phyloP scores from a whole-genome alignment of 2,329 filamentous ascomycete species.

The Colletotrichum sp. region DNA sequence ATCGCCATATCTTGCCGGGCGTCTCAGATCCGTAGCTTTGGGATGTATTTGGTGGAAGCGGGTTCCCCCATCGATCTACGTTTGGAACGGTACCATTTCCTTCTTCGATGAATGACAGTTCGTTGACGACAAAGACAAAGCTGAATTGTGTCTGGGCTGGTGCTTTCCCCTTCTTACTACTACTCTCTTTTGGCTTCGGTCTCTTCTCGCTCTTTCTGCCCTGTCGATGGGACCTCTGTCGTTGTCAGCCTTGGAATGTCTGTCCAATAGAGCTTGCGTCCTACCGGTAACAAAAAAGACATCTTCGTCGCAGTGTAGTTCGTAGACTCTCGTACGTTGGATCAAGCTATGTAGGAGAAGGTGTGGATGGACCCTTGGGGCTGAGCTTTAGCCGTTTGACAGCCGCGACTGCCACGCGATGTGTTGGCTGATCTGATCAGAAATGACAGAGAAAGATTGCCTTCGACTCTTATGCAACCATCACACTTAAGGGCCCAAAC shows the following conservation, averaged over 20 bases:
- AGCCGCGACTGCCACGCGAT: background rate
- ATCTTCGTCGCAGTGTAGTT: background rate
- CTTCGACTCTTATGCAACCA: background rate
- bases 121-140: slow-evolving; percentile 46
- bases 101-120: slow-evolving; percentile 28
- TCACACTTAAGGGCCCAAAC: background rate
- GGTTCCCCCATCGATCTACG: slow-evolving; percentile 30
- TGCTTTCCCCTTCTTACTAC: background rate
- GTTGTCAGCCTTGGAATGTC: background rate
- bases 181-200: background rate
- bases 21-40: slow-evolving; percentile 30
- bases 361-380: background rate
- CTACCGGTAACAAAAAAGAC: background rate
- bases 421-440: slow-evolving; percentile 1
- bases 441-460: slow-evolving; percentile 7
- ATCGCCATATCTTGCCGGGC: slow-evolving; percentile 40
- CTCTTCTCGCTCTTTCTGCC: background rate
- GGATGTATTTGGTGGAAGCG: slow-evolving; percentile 30
- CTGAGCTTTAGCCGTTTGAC: background rate
- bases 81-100: background rate
- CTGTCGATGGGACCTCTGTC: background rate
- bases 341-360: rapidly evolving
- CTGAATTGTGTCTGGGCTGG: slow-evolving; percentile 16
- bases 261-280: too few species aligned
- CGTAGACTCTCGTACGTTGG: background rate